phyloP scores from a whole-genome alignment of 805 yeast genomes.

The Wickerhamomyces strasburgensis region DNA sequence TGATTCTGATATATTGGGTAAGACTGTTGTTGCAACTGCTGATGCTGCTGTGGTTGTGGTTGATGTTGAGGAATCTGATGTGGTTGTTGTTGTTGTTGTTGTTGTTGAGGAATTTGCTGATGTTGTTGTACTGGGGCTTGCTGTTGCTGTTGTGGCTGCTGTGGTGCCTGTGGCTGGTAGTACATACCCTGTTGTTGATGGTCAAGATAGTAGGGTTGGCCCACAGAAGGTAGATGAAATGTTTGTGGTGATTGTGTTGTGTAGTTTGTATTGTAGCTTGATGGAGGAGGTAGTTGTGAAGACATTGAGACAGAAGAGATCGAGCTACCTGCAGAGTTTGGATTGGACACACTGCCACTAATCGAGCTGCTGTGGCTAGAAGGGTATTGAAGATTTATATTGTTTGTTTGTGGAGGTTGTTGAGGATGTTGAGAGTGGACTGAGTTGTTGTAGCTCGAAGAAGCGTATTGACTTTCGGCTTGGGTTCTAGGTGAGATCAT shows the following conservation, averaged over 20 bases:
- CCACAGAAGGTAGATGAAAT: neutral
- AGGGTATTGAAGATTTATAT: neutral
- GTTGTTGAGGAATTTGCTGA: slow-evolving; percentile 2
- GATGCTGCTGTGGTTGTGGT: slow-evolving; percentile 1
- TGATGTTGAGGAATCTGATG: slow-evolving; percentile 2
- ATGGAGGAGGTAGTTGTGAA: slow-evolving; percentile 4
- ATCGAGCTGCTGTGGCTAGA: neutral
- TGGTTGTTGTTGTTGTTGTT: slow-evolving; percentile 5
- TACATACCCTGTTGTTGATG: slow-evolving; percentile 1
- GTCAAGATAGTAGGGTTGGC: slow-evolving; percentile 1
- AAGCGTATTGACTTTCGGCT: neutral
- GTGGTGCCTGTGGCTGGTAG: slow-evolving; percentile 11
- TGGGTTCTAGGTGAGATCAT: slow-evolving; percentile 4
- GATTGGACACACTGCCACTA: neutral
- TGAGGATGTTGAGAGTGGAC: slow-evolving; percentile 1
- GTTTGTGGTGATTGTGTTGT: slow-evolving; percentile 5
- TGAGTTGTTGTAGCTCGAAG: neutral
- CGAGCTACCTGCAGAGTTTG: slow-evolving; percentile 2
- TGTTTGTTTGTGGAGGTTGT: slow-evolving; percentile 1
- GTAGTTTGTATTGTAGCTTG: slow-evolving; percentile 1
- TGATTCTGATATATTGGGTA: neutral
- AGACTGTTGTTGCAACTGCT: slow-evolving; percentile 1
- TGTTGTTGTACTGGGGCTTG: slow-evolving; percentile 5
- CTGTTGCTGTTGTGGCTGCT: slow-evolving; percentile 1
- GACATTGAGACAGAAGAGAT: slow-evolving; percentile 5